Conservation (phyloP, 192 early-diverging fungal species). For the Coemansia reversa region DNA sequence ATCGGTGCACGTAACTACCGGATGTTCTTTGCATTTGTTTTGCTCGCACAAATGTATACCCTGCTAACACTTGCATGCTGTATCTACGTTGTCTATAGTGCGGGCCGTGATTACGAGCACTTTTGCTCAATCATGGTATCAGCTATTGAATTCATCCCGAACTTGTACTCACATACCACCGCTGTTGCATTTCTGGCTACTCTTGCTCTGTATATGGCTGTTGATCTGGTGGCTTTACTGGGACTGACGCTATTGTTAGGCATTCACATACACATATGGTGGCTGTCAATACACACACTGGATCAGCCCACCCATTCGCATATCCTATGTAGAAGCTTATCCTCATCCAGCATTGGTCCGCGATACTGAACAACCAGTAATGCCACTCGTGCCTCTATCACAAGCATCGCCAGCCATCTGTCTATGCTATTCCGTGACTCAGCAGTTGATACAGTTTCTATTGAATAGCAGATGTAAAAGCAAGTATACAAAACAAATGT, state of each 20-base stretch:
- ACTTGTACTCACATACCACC: neutral
- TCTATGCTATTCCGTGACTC: too few species aligned
- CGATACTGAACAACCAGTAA: conserved; percentile 29
- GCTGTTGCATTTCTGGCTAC: conserved; percentile 19
- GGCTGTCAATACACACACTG: conserved; percentile 33
- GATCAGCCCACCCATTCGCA: conserved; percentile 30
- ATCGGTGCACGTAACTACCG: conserved; percentile 44
- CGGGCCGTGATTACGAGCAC: conserved; percentile 8
- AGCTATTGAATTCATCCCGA: conserved; percentile 15
- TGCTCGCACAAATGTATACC: conserved; percentile 17
- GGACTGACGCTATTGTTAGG: conserved; percentile 36
- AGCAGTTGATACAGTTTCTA: too few species aligned
- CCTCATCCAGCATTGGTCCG: conserved; percentile 16
- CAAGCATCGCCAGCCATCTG: too few species aligned
- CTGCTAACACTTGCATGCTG: conserved; percentile 28
- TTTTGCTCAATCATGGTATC: conserved; percentile 22
- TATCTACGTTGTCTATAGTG: conserved; percentile 14
- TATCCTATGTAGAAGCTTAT: conserved; percentile 9
- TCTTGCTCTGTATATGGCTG: conserved; percentile 27
- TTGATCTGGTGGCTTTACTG: conserved; percentile 19
- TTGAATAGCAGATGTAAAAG: too few species aligned
- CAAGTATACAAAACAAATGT: too few species aligned
- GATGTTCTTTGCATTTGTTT: conserved; percentile 28
- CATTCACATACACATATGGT: conserved; percentile 43
- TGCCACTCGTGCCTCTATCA: neutral